Conservation (phyloP, 306 rosid species). For the Astragalus glycyphyllos region DNA sequence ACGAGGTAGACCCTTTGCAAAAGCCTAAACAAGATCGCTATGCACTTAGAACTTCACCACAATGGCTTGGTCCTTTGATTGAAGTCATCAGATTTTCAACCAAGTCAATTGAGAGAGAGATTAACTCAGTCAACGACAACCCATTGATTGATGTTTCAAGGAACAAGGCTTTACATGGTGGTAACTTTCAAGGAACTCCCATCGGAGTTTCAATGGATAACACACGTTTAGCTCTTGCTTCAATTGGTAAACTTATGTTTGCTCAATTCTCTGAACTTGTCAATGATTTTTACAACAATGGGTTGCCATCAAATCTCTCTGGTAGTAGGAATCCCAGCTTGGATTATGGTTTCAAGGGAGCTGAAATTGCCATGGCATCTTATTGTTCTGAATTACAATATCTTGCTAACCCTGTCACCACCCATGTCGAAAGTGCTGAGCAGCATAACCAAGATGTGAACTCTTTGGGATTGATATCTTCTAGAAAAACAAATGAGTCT, state of each 20-base stretch:
- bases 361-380: conserved; percentile 96
- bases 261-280: conserved; percentile 95
- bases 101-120: conserved; percentile 87
- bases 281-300: conserved; percentile 86
- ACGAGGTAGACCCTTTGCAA: conserved; percentile 79
- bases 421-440: conserved; percentile 91
- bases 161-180: conserved; percentile 90
- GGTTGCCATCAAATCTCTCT: conserved; percentile 82
- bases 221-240: conserved; percentile 84
- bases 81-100: conserved; percentile 89
- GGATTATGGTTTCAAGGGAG: conserved; percentile 92
- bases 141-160: conserved; percentile 95
- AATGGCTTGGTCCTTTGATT: conserved; percentile 91
- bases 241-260: conserved; percentile 90
- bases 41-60: conserved; percentile 91
- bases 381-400: conserved; percentile 89
- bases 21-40: conserved; percentile 90
- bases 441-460: conserved; percentile 96
- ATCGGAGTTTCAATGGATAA: conserved; percentile 98
- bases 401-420: conserved; percentile 85
- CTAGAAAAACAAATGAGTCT: conserved; percentile 79
- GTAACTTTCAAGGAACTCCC: conserved; percentile 95
- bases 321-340: conserved; percentile 82
- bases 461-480: conserved; percentile 83
- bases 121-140: conserved; percentile 88